Evolutionary conservation across 352 stramenopile species (phyloP), one percentile per base, ranked within the genome.

Genomic region (Phytophthora pinifolia): DNA sequence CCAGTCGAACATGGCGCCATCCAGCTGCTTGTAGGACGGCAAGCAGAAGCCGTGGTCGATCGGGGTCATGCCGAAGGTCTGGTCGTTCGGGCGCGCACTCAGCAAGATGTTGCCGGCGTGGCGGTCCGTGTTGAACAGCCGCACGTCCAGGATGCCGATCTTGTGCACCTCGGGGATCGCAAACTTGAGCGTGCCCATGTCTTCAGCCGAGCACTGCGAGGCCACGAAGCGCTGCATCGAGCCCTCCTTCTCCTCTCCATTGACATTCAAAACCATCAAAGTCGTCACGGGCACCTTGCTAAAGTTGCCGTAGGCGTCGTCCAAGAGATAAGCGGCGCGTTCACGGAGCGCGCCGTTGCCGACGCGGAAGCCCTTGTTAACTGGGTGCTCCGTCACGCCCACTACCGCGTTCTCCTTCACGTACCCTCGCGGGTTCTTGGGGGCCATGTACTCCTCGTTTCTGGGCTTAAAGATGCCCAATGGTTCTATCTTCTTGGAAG

Each of bases 371-470:
- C 87, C 87, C 55, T 87, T 91, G 67, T 93, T 89, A 20, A 92
- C 70, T 0, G 87, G 86, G 54, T 96, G 80, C 31, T 88, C 76
- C 13, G 78, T 94, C 39, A 83, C 73, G 13, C 86, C 86, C 6
- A 95, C 74, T n/a, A 91, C 64, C 0, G 80, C 79, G 36, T 80
- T 73, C 48, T 92, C 82, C 67, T 89, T 84, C 29, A 98, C 82
- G 52, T 98, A 98, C 5, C 93, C 94, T 55, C 97, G 85, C 10
- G 97, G 97, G 76, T 99, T 99, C 77, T 99, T 98, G 32, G 95
- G 89, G 2, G 96, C 96, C 79, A 99, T 99, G 46, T 98, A 98
- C 75, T 99, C 97, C 72, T 99, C 97, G 62, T 99, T 96, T 13
- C 91, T 78, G 6, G 97, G 97, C 73, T 99, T 99, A 69, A 99